phyloP scores from a whole-genome alignment of 2,329 filamentous ascomycete species.

The Talaromyces sp. region DNA sequence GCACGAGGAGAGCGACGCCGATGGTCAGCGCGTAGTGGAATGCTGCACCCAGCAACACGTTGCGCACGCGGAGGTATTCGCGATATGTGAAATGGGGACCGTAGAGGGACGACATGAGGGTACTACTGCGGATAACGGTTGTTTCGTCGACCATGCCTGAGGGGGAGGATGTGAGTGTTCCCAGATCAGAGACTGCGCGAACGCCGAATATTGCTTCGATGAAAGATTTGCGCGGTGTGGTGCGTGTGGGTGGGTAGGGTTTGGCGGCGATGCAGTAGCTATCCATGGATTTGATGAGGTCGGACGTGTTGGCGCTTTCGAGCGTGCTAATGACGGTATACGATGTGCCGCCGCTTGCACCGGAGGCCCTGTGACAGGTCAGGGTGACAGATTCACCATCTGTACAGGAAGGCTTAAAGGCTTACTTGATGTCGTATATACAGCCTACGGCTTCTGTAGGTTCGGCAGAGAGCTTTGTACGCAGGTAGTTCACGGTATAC shows the following conservation, averaged over 20 bases:
- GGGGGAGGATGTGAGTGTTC: constrained; percentile 55
- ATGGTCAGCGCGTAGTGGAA: constrained; percentile 50
- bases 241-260: constrained; percentile 34
- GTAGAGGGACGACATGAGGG: constrained; percentile 56
- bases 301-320: constrained; percentile 42
- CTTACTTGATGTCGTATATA: constrained; percentile 53
- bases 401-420: not conserved
- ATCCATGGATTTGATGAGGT: constrained; percentile 47
- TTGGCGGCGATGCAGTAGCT: constrained; percentile 53
- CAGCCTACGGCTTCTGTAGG: constrained; percentile 52
- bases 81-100: constrained; percentile 57
- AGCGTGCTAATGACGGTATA: constrained; percentile 61
- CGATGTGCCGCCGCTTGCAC: constrained; percentile 60
- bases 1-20: constrained; percentile 44
- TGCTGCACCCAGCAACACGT: constrained; percentile 45
- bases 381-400: not conserved
- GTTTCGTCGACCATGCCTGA: constrained; percentile 53
- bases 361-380: constrained; percentile 33
- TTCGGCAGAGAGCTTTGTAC: constrained; percentile 49
- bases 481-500: constrained; percentile 52
- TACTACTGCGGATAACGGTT: constrained; percentile 59
- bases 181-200: constrained; percentile 54
- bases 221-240: constrained; percentile 31
- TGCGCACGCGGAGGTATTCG: constrained; percentile 54
- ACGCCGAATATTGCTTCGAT: constrained; percentile 46